Evolutionary conservation across 306 rosid genomes (phyloP).

Genomic region (Dalbergia cultrata): DNA sequence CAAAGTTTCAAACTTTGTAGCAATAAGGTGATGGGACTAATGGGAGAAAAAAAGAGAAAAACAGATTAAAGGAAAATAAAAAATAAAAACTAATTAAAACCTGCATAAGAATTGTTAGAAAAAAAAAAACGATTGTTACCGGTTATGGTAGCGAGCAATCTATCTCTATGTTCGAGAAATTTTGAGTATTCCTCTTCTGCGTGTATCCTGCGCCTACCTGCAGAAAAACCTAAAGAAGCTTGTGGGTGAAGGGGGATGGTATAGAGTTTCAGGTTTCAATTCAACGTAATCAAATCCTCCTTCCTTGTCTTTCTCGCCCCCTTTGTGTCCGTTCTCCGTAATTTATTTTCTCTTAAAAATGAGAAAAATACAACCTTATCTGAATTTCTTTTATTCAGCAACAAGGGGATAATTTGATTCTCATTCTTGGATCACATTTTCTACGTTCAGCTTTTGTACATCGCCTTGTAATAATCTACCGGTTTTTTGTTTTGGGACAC

Average conservation of each 20-base stretch:
- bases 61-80: neutral
- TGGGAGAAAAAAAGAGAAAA: neutral
- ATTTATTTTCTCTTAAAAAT: neutral
- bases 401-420: neutral
- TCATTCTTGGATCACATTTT: neutral
- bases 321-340: neutral
- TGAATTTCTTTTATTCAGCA: neutral
- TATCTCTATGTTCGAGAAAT: neutral
- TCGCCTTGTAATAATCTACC: neutral
- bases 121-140: slow-evolving; percentile 15
- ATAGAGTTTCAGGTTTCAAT: slow-evolving; percentile 9
- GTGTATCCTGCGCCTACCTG: neutral
- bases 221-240: slow-evolving; percentile 22
- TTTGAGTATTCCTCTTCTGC: neutral
- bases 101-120: neutral
- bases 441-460: neutral
- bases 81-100: neutral
- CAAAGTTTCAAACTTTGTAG: slow-evolving; percentile 25
- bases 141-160: slow-evolving; percentile 2
- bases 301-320: slow-evolving; percentile 10
- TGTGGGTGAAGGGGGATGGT: neutral
- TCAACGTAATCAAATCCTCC: slow-evolving; percentile 31
- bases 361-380: slow-evolving; percentile 2
- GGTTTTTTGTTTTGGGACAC: neutral
- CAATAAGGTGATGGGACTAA: neutral